Percentiles rank a stretch among this genome's conserved stretches.
Conservation (phyloP, 768 basidiomycete genomes). For the Suillus bovinus region DNA sequence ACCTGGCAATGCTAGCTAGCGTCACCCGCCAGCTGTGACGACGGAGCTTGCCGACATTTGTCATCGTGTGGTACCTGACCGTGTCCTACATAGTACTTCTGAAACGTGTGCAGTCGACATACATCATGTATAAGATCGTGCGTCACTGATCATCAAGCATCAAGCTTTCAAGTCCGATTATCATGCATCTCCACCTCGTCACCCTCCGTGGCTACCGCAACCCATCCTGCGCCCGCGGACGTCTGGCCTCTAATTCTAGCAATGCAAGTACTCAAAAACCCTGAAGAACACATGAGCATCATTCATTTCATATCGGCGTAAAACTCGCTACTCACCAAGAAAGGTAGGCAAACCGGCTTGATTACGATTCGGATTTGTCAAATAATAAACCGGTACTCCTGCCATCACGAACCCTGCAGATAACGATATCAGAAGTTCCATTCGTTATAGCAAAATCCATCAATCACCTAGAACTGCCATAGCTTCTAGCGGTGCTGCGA, state of each 20-base stretch:
- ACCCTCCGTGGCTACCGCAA: slow-evolving; percentile 69
- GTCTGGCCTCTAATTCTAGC: slow-evolving; percentile 53
- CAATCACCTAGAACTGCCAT: slow-evolving; percentile 79
- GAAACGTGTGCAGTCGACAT: not conserved
- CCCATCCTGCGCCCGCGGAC: slow-evolving; percentile 65
- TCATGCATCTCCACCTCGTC: slow-evolving; percentile 72
- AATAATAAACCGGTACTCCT: slow-evolving; percentile 82
- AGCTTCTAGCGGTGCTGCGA: slow-evolving; percentile 90
- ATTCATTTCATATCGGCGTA: slow-evolving; percentile 5
- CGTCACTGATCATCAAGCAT: slow-evolving; percentile 14
- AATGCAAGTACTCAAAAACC: slow-evolving; percentile 41
- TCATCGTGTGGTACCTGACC: not conserved
- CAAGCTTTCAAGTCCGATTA: slow-evolving; percentile 10
- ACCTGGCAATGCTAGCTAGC: too few relatives aligned
- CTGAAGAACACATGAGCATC: slow-evolving; percentile 28
- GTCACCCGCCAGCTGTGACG: slow-evolving; percentile 2
- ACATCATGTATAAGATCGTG: not conserved
- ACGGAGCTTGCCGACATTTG: slow-evolving; percentile 11
- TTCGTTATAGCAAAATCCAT: not conserved
- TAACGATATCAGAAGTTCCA: slow-evolving; percentile 5
- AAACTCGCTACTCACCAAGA: slow-evolving; percentile 35
- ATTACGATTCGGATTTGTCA: slow-evolving; percentile 68
- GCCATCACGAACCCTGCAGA: slow-evolving; percentile 69
- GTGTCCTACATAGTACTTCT: not conserved
- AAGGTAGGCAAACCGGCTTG: slow-evolving; percentile 35